Evolutionary conservation across 2,329 filamentous ascomycete species (phyloP), one percentile per base, ranked within the genome.

Genomic region (Phyllosticta paracitricarpa): DNA sequence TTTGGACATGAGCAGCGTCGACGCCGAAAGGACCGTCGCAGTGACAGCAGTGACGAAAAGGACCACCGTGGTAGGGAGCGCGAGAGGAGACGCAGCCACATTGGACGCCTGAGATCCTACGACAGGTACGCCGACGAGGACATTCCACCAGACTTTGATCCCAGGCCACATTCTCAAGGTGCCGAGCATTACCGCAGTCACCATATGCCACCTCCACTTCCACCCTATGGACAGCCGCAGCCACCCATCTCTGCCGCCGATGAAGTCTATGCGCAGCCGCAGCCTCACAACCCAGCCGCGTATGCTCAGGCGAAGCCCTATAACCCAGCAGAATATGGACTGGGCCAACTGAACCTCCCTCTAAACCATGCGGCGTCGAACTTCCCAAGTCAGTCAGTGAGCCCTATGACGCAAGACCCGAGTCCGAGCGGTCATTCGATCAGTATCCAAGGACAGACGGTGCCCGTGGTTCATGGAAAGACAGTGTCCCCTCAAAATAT

Each of bases 201-300:
- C 58, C 71, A 73, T 68, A 69, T 69, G 10, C 66, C 68, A 26
- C 58, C 66, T 56, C 70, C 70, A 24, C 66, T 67, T 56, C 64
- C 72, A 57, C 40, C 40, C 6, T 48, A 48, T 48, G 40, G 40
- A 48, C 40, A n/a, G 7, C 17, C 12, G n/a, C 58, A 8, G 53
- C 53, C 70, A 63, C 72, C 71, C 51, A 70, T 69, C 51, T 70
- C 71, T 51, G 60, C 65, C 17, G 68, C 69, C 57, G 69, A 71
- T 52, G 73, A 73, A 52, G 51, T 55, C 62, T 69, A 65, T 17
- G 55, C 54, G 6, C 59, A 61, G n/a, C 55, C 56, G 6, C 59
- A 61, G 30, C 59, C 55, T 8, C 56, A 57, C 55, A 61, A 61
- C 10, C 40, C 55, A 0, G 55, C 56, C 48, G 35, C 55, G 25